phyloP scores from a whole-genome alignment of 2,329 filamentous ascomycete genomes.

The Calonectria leucothoes region DNA sequence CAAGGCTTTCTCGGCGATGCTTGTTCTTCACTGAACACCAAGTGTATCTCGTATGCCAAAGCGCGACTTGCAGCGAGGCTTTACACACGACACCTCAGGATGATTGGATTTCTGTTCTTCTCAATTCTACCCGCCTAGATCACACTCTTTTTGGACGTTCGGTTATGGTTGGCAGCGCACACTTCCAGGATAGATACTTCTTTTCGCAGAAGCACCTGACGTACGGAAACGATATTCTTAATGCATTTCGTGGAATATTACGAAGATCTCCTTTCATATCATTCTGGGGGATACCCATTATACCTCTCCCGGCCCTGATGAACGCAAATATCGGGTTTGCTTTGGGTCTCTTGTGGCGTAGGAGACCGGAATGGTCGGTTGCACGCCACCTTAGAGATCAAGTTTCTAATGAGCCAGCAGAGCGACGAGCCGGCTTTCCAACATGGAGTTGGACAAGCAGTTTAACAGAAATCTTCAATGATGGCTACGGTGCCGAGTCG shows the following conservation, averaged over 20 bases:
- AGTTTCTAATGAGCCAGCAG: background rate
- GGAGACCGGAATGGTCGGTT: background rate
- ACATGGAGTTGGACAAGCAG: background rate
- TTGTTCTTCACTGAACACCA: background rate
- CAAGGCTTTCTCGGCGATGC: background rate
- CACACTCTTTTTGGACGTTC: background rate
- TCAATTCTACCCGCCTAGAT: background rate
- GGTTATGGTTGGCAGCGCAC: background rate
- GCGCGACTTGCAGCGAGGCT: background rate
- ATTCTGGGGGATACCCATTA: background rate
- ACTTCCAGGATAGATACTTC: background rate
- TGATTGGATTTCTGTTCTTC: background rate
- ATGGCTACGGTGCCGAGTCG: background rate
- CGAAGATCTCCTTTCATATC: background rate
- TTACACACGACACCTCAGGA: background rate
- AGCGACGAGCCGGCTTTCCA: background rate
- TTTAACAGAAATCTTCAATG: background rate
- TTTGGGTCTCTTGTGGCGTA: background rate
- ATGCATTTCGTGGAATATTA: background rate
- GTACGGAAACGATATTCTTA: background rate
- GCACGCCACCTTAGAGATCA: background rate
- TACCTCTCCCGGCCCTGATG: background rate
- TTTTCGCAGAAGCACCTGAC: background rate
- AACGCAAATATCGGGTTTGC: background rate
- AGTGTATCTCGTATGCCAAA: background rate